A percentile compares a stretch with the other conserved stretches of the same genome.
Conservation (phyloP, 371 early-diverging fungal genomes). For the Fennellomyces sp. region DNA sequence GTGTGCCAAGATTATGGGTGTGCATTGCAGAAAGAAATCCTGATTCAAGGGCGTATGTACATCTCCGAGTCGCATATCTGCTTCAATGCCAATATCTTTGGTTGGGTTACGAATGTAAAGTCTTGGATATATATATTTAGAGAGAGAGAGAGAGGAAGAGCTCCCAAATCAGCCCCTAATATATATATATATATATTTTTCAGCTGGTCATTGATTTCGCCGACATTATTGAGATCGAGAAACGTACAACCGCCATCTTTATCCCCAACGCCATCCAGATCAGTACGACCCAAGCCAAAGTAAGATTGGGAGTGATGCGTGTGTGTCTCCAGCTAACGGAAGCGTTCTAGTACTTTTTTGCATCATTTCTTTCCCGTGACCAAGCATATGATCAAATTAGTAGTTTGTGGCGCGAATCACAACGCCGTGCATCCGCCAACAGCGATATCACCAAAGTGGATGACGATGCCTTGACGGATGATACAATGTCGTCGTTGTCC, state of each 20-base stretch:
- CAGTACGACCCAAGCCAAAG: constrained; percentile 68
- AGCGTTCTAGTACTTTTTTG: constrained; percentile 71
- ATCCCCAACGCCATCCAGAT: constrained; percentile 90
- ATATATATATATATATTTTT: neutral
- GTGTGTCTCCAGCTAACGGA: too few species aligned
- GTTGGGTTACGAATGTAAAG: constrained; percentile 90
- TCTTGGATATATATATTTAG: neutral
- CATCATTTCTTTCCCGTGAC: constrained; percentile 81
- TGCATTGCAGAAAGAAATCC: constrained; percentile 92
- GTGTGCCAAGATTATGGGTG: constrained; percentile 93
- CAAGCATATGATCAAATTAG: constrained; percentile 71
- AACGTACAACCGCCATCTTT: constrained; percentile 78
- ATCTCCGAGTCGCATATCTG: constrained; percentile 87
- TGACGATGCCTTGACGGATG: constrained; percentile 9
- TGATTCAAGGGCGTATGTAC: constrained; percentile 90
- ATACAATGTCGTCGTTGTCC: constrained; percentile 5
- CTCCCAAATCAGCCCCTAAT: neutral
- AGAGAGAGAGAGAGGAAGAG: neutral
- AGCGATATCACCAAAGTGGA: constrained; percentile 5
- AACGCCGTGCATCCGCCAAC: constrained; percentile 4
- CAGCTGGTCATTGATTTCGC: constrained; percentile 81
- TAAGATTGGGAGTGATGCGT: too few species aligned
- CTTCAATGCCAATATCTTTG: constrained; percentile 95
- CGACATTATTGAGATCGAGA: constrained; percentile 82
- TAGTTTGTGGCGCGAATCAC: constrained; percentile 59